Base-by-base conservation (phyloP, 2,329 filamentous ascomycete species). In the Hymenoscyphus scutula region DNA sequence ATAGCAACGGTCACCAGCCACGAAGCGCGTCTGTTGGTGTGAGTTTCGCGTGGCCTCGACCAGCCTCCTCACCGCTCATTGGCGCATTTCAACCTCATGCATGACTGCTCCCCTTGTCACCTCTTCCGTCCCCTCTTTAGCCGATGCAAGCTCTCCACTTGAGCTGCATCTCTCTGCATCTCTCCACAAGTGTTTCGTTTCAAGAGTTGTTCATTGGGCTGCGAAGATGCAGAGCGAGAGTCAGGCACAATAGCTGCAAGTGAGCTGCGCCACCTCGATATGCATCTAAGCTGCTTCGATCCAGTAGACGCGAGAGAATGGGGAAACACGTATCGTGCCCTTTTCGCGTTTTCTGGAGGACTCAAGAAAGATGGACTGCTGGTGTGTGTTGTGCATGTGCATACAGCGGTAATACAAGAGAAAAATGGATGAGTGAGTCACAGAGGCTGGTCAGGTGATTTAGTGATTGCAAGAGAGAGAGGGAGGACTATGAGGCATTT, bases 271-370 rank as follows among this genome's bases (percentile, higher is more conserved):
- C 64, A 60, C 59, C 32, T 11, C 30, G 11, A 19, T 53, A 34
- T 27, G 45, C 19, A 51, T 13, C 19, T 51, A 25, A 23, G 45
- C 19, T 23, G 10, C 23, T 51, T 41, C 59, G 54, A 53, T 66
- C 69, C 69, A 68, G 58, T 71, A 68, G 67, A 69, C 67, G 69
- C 69, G 65, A 48, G 60, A 54, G 34, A 53, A 60, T 59, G 62
- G 64, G 37, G 53, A 48, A 56, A 63, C 65, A 59, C 64, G 66
- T 19, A 67, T 66, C 68, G 70, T 68, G 70, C 55, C 62, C 66
- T 56, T 68, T 69, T 70, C 69, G 70, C 67, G 69, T 69, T 71
- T 69, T 51, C 45, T 51, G 45, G 19, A 23, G 45, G 19, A 51
- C 19, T 23, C 45, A 51, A 51, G 19, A 51, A 23, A 51, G 19